Base-by-base conservation (phyloP, 2,329 filamentous ascomycete species). In the Metarhizium brunneum region DNA sequence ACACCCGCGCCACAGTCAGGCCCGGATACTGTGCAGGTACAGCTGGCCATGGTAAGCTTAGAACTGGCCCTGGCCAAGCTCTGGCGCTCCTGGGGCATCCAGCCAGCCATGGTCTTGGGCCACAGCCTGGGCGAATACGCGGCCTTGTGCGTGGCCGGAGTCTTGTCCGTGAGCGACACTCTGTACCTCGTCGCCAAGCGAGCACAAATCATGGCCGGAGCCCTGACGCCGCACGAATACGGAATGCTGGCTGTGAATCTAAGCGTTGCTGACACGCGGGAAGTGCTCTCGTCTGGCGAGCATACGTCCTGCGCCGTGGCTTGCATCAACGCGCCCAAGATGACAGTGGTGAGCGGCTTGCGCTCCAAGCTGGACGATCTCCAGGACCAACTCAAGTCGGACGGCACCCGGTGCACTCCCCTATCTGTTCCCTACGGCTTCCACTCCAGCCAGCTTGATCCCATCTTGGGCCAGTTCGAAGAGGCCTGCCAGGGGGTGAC, bases 111-210 rank as follows among this genome's bases (percentile, higher is more conserved):
- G 8, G 79, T 84, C 2, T 67, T 83, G 16, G 81, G 81, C 16
- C 81, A 83, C 68, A 88, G 85, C 47, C 58, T 62, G 3, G 61
- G 61, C 6, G 58, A 62, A 29, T 62, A 62, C 32, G 61, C 61
- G 1, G 63, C 73, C 88, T 38, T 90, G 8, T 79, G 88, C 63
- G 78, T 84, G 47, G 84, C 86, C 53, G 87, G 86, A 53, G 86
- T 90, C 18, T 74, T 90, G 20, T 87, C 85, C 11, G 83, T 81
- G 20, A 83, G 82, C 62, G 87, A 90, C 66, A 82, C 86, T 64
- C 80, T 94, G 56, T 86, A 84, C 60, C 76, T 92, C 1, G 86
- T 91, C 25, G 87, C 88, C 48, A 69, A 75, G 55, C 81, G 88
- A 60, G 87, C 87, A 18, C 45, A 47, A 25, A 47, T 47, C 45